These are phyloP conservation scores for Pythium graminicola DNA, from an alignment of 352 stramenopile species.

Conservation along the genomic window DNA sequence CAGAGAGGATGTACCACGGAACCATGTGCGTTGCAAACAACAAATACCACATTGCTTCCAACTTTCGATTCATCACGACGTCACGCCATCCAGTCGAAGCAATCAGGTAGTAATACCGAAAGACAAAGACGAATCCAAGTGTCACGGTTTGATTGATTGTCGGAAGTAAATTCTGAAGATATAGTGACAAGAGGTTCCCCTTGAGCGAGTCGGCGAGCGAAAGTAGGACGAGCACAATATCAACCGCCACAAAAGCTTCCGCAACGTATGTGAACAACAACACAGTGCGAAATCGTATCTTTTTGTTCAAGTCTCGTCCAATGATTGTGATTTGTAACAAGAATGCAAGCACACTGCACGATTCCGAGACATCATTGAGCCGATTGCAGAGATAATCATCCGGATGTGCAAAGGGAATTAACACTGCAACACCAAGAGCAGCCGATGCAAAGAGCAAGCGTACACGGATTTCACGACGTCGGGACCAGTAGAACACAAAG, in stretches of 20 bases:
- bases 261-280: slow-evolving; percentile 1
- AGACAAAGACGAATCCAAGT: slow-evolving; percentile 29
- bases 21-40: slow-evolving; percentile 24
- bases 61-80: slow-evolving; percentile 17
- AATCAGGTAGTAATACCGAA: slow-evolving; percentile 35
- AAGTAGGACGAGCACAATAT: slow-evolving; percentile 13
- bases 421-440: not conserved
- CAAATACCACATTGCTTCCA: slow-evolving; percentile 29
- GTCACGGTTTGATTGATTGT: slow-evolving; percentile 22
- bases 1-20: slow-evolving; percentile 4
- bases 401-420: slow-evolving; percentile 8
- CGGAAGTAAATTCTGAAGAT: slow-evolving; percentile 16
- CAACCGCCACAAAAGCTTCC: slow-evolving; percentile 20
- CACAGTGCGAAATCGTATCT: slow-evolving; percentile 25
- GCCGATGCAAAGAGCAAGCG: not conserved
- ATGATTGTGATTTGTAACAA: slow-evolving; percentile 38
- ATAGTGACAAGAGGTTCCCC: slow-evolving; percentile 17
- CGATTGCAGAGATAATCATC: not conserved
- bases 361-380: slow-evolving; percentile 11
- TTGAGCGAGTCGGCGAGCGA: slow-evolving; percentile 13
- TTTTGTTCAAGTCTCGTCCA: slow-evolving; percentile 26
- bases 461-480: not conserved
- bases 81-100: slow-evolving; percentile 5
- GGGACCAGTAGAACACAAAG: slow-evolving; percentile 2
- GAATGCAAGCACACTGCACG: slow-evolving; percentile 11